Conservation (phyloP, 257 asterid species). For the Fraxinus quadrangulata region DNA sequence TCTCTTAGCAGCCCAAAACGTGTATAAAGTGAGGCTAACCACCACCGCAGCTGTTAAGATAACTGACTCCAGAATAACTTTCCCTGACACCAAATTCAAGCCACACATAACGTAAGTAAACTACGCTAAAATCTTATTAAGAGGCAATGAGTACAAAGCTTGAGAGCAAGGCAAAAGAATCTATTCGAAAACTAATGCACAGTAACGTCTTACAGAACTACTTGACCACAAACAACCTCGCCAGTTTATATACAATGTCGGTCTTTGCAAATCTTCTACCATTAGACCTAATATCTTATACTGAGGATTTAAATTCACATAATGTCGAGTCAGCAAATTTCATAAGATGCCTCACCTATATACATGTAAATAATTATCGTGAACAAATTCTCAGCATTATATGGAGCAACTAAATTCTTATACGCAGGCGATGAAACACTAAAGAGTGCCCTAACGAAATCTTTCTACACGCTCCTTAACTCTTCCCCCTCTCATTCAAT, state of each 20-base stretch:
- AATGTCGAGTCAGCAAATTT: not conserved
- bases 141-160: not conserved
- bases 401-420: not conserved
- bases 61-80: constrained; percentile 46
- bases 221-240: not conserved
- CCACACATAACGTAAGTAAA: not conserved
- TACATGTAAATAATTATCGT: not conserved
- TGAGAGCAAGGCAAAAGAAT: not conserved
- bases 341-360: not conserved
- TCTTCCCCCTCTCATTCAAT: not conserved
- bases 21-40: constrained; percentile 57
- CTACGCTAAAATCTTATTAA: not conserved
- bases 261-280: not conserved
- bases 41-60: constrained; percentile 52
- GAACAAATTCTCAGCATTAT: not conserved
- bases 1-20: constrained; percentile 62
- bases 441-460: not conserved
- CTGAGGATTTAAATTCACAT: not conserved
- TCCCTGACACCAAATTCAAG: constrained; percentile 32
- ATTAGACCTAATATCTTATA: not conserved
- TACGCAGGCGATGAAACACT: not conserved
- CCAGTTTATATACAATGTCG: not conserved
- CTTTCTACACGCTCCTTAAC: not conserved
- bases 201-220: not conserved
- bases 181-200: not conserved